A percentile compares a stretch with the other conserved stretches of the same genome.
Evolutionary conservation across 768 basidiomycete genomes (phyloP).

Genomic region (Bullera alba): DNA sequence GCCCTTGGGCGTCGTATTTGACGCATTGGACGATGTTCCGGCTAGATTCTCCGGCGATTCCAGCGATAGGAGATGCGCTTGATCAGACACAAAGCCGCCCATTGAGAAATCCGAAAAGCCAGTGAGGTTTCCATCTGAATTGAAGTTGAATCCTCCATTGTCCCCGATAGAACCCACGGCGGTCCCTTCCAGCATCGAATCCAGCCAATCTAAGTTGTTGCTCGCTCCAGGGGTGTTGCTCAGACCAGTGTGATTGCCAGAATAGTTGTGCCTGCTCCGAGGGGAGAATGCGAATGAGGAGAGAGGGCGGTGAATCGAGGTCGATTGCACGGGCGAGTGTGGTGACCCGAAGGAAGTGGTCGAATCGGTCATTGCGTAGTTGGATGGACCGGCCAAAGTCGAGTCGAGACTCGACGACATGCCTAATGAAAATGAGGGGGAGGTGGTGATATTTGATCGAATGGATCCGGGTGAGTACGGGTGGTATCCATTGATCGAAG

Average conservation of each 20-base stretch:
- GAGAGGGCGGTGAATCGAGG: background rate
- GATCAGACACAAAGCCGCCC: constrained; percentile 30
- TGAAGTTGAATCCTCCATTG: background rate
- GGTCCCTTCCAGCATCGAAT: constrained; percentile 14
- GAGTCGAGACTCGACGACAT: background rate
- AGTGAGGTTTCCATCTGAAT: background rate
- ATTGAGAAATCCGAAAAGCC: background rate
- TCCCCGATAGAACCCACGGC: constrained; percentile 6
- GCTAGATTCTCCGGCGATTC: constrained; percentile 25
- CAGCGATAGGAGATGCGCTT: constrained; percentile 30
- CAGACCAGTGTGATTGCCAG: background rate
- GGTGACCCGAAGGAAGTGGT: background rate
- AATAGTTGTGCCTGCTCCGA: background rate
- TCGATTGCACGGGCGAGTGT: background rate
- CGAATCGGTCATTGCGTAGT: background rate
- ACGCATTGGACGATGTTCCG: background rate
- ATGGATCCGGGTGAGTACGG: no score
- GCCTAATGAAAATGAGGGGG: no score
- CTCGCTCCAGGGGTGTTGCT: background rate
- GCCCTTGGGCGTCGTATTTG: no score
- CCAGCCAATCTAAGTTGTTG: constrained; percentile 14
- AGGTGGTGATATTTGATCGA: no score
- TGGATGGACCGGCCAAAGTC: background rate
- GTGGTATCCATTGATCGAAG: background rate
- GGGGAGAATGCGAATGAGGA: constrained; percentile 17